phyloP scores from a whole-genome alignment of 1,139 yeast species.

The Debaryomycetaceae sp. region DNA sequence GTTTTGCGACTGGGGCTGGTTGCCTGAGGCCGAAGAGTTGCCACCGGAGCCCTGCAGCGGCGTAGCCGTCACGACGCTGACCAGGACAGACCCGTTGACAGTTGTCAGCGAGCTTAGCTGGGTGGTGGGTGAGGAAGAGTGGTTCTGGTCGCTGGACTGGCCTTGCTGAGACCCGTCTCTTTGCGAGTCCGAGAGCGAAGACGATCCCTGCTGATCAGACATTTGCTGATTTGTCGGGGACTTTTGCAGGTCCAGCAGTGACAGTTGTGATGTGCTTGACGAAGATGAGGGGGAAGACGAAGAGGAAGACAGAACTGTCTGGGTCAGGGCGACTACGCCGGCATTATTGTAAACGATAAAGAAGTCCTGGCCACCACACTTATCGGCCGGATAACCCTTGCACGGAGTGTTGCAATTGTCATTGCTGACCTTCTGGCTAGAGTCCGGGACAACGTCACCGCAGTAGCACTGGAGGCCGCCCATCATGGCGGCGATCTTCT shows the following conservation, averaged over 20 bases:
- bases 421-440: conserved; percentile 18
- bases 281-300: conserved; percentile 7
- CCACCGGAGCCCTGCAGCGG: too few species aligned
- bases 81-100: too few species aligned
- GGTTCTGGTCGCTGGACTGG: too few species aligned
- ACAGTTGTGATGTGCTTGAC: conserved; percentile 1
- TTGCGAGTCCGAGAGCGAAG: too few species aligned
- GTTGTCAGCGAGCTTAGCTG: too few species aligned
- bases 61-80: too few species aligned
- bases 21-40: conserved; percentile 2
- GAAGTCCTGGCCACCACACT: conserved; percentile 53
- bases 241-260: too few species aligned
- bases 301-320: conserved; percentile 4
- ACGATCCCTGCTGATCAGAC: too few species aligned
- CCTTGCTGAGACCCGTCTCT: too few species aligned
- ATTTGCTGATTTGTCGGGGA: too few species aligned
- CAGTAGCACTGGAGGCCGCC: conserved; percentile 52
- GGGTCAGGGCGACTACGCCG: conserved; percentile 11
- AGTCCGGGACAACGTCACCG: conserved; percentile 34
- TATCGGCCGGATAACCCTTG: conserved; percentile 44
- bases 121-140: too few species aligned
- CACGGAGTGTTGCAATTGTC: conserved; percentile 39
- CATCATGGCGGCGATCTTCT: conserved; percentile 41
- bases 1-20: conserved; percentile 4
- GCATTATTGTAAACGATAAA: conserved; percentile 37